A percentile compares a stretch with the other conserved stretches of the same genome.
Conservation (phyloP, 495 filamentous ascomycete genomes). For the Aspergillus conjunctus region DNA sequence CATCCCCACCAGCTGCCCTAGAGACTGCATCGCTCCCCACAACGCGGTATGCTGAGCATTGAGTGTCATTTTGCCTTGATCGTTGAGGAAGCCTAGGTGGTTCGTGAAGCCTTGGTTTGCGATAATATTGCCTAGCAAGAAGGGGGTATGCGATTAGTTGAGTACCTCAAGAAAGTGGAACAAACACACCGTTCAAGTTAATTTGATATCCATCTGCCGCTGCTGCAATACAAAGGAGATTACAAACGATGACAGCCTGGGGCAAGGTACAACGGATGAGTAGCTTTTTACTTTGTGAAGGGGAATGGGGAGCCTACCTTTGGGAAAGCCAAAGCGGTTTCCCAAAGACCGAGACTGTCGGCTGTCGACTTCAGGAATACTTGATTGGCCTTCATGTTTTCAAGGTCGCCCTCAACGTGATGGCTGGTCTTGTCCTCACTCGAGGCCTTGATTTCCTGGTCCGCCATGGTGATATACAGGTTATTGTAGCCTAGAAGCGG, state of each 20-base stretch:
- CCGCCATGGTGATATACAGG: too few species aligned
- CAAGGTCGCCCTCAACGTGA: background rate
- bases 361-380: background rate
- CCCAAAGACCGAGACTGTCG: background rate
- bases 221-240: background rate
- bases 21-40: conserved; percentile 4
- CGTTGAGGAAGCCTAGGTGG: background rate
- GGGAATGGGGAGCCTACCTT: background rate
- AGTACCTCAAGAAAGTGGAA: background rate
- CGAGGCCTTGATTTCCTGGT: too few species aligned
- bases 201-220: conserved; percentile 5
- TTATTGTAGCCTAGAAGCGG: too few species aligned
- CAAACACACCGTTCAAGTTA: background rate
- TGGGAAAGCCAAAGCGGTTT: background rate
- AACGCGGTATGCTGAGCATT: conserved; percentile 1
- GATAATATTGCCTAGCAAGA: background rate
- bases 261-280: background rate
- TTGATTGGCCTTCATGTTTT: background rate
- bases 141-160: background rate
- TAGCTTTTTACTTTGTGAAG: background rate
- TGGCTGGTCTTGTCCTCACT: background rate
- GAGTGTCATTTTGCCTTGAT: background rate
- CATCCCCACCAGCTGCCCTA: background rate
- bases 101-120: conserved; percentile 1
- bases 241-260: conserved; percentile 3